Percentiles rank a stretch among this genome's conserved stretches.
Conservation (phyloP, 768 basidiomycete species). For the Chalciporus piperatus region DNA sequence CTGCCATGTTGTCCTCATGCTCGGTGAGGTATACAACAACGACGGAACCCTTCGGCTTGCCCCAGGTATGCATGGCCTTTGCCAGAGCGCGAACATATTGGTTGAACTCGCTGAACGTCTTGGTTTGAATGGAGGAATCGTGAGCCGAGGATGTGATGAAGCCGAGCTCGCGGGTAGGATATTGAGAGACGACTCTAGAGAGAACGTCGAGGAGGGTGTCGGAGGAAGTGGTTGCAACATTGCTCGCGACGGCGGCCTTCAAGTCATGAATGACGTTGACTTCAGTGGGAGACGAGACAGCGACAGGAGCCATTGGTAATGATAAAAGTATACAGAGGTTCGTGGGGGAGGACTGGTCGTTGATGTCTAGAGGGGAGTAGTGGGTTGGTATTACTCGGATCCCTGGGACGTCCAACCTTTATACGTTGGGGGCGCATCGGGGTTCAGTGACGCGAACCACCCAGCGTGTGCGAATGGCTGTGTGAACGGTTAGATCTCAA, state of each 20-base stretch:
- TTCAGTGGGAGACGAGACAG: slow-evolving; percentile 9
- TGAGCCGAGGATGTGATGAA: slow-evolving; percentile 30
- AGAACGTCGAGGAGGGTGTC: slow-evolving; percentile 24
- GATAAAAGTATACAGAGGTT: background rate
- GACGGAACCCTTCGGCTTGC: slow-evolving; percentile 25
- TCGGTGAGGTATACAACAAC: slow-evolving; percentile 30
- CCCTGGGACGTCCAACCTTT: slow-evolving; percentile 15
- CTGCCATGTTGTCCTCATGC: slow-evolving; percentile 34
- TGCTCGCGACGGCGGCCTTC: slow-evolving; percentile 12
- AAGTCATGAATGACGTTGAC: slow-evolving; percentile 9
- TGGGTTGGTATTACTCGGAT: background rate
- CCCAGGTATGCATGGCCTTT: slow-evolving; percentile 22
- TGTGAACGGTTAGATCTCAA: background rate
- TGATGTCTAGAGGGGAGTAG: background rate
- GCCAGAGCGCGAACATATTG: slow-evolving; percentile 17
- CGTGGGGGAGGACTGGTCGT: background rate
- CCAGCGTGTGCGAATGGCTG: background rate
- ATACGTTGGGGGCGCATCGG: slow-evolving; percentile 10
- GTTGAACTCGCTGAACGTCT: slow-evolving; percentile 21
- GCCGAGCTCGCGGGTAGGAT: slow-evolving; percentile 24
- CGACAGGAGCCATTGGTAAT: slow-evolving; percentile 16
- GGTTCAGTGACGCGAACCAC: background rate
- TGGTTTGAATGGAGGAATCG: slow-evolving; percentile 28
- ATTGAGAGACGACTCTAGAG: slow-evolving; percentile 17
- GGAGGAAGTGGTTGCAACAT: slow-evolving; percentile 7